A percentile compares a stretch with the other conserved stretches of the same genome.
These are phyloP conservation scores for Rhodotorula kratochvilovae DNA, from an alignment of 768 basidiomycete genomes.

Conservation along the genomic window DNA sequence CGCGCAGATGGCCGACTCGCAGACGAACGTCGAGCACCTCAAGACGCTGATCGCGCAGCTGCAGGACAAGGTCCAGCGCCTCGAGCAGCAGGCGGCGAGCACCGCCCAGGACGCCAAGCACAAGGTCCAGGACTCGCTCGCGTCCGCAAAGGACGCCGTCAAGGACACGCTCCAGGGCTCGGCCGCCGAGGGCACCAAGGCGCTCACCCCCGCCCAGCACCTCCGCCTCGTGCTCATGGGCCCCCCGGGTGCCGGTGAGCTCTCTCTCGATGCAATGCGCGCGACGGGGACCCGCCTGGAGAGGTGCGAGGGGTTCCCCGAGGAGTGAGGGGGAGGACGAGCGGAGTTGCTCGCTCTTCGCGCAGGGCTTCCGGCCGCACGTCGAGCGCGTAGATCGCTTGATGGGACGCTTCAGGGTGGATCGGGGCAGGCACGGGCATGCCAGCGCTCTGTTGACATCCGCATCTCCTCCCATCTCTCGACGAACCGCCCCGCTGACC, in stretches of 20 bases:
- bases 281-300: not conserved
- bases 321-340: not conserved
- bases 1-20: not conserved
- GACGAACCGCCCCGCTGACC: no score
- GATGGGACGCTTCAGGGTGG: no score
- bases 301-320: not conserved
- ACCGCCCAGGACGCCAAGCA: not conserved
- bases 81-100: conserved; percentile 64
- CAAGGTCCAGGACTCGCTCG: conserved; percentile 19
- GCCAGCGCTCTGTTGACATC: no score
- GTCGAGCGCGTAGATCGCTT: no score
- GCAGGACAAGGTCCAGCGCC: conserved; percentile 74
- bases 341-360: no score
- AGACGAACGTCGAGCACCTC: conserved; percentile 74
- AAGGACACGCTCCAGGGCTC: conserved; percentile 34
- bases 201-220: conserved; percentile 55
- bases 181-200: conserved; percentile 52
- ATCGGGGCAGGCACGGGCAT: no score
- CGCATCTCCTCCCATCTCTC: not conserved
- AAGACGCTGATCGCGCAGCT: conserved; percentile 86
- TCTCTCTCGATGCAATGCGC: conserved; percentile 4
- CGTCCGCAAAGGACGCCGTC: conserved; percentile 31
- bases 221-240: conserved; percentile 88
- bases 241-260: conserved; percentile 90
- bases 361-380: no score